These are phyloP conservation scores for Shiraia sp. DNA, from an alignment of 2,329 filamentous ascomycete genomes.

Conservation along the genomic window DNA sequence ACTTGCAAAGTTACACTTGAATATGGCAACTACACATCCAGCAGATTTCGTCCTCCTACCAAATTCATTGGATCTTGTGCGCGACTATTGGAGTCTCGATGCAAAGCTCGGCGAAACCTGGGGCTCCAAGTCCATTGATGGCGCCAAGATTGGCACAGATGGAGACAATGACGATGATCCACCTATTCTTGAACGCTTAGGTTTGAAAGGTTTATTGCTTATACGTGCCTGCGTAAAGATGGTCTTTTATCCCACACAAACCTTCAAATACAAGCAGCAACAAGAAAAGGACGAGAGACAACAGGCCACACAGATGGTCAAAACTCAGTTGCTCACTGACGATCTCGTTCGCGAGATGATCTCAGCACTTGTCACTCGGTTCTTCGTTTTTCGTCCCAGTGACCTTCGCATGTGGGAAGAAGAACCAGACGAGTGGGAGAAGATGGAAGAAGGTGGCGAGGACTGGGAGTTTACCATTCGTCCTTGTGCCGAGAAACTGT, in stretches of 20 bases:
- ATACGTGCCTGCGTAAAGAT: slow-evolving; percentile 83
- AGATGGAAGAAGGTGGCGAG: slow-evolving; percentile 81
- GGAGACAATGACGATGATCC: slow-evolving; percentile 53
- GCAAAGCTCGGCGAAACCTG: slow-evolving; percentile 76
- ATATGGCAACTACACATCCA: slow-evolving; percentile 79
- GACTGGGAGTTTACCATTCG: slow-evolving; percentile 88
- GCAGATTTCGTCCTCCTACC: slow-evolving; percentile 83
- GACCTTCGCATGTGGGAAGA: slow-evolving; percentile 93
- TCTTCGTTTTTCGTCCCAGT: slow-evolving; percentile 82
- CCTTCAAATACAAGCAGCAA: slow-evolving; percentile 79
- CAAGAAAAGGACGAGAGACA: slow-evolving; percentile 77
- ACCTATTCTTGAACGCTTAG: slow-evolving; percentile 74
- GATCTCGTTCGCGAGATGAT: slow-evolving; percentile 80
- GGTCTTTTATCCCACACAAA: slow-evolving; percentile 77
- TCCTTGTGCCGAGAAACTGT: slow-evolving; percentile 90
- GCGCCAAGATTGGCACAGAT: slow-evolving; percentile 50
- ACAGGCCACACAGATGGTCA: slow-evolving; percentile 69
- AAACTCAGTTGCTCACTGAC: slow-evolving; percentile 73
- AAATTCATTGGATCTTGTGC: slow-evolving; percentile 74
- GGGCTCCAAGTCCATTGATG: slow-evolving; percentile 54
- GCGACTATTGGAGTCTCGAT: slow-evolving; percentile 84
- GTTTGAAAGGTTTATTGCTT: slow-evolving; percentile 80
- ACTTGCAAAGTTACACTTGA: slow-evolving; percentile 86
- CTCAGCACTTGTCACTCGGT: slow-evolving; percentile 80
- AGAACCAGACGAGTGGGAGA: slow-evolving; percentile 94